Base-by-base conservation (phyloP, 2,329 filamentous ascomycete species). In the Salinomyces thailandicus region DNA sequence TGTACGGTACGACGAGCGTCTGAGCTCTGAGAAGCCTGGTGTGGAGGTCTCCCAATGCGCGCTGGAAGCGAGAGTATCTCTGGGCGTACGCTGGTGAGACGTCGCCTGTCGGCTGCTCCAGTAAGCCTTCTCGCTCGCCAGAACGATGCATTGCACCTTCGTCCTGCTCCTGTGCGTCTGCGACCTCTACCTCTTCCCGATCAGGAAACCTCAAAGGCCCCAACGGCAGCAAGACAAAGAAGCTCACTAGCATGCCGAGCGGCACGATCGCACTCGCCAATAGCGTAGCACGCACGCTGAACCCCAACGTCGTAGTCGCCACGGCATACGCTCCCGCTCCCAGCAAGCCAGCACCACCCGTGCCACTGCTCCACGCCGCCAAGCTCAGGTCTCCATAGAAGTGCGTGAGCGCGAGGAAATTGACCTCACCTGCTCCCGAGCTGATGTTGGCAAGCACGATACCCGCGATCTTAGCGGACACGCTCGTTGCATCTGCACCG, bases 301-400 rank as follows among this genome's bases (percentile, higher is more conserved):
- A 72, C 0, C 77, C 77, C 38, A 93, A 66, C 54, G 79, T 82
- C 19, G 83, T 87, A 1, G 89, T 96, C 40, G 91, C 71, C 32
- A 89, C 55, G 5, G 93, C 84, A 61, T 96, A 98, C 11, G 89
- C 69, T 0, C 86, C 86, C 1, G 89, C 85, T 4, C 91, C 91
- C 1, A 89, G 69, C 39, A 98, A 60, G 0, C 89, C 89, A 1
- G 89, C 89, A 0, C 82, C 89, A 1, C 89, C 89, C 16, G 46
- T 49, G 3, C 46, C 46, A 31, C 44, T 47, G 9, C 44, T 83
- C 91, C 91, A 98, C 22, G 85, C 80, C 0, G 87, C 87, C 13
- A 96, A 70, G 49, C 85, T 85, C 60, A 84, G 80, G 6, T 77
- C 79, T 0, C 89, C 91, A 53, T 96, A 96, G 64, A 82, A 95